Conservation (phyloP, 768 basidiomycete species). For the Hericium alpestre region DNA sequence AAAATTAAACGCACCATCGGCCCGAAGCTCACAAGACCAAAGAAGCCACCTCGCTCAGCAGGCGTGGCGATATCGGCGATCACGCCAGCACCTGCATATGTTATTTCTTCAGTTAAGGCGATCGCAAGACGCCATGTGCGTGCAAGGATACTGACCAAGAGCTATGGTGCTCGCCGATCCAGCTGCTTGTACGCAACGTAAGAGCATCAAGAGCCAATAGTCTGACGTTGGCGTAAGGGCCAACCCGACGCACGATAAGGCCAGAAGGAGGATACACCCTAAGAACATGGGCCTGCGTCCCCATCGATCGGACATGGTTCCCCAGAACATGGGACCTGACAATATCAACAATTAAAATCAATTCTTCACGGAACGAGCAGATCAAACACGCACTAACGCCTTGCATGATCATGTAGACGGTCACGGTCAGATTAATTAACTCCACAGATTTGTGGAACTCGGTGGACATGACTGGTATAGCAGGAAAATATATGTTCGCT, state of each 20-base stretch:
- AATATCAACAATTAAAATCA: neutral
- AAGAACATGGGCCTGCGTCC: constrained; percentile 59
- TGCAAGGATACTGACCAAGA: constrained; percentile 33
- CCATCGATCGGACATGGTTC: constrained; percentile 53
- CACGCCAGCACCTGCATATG: constrained; percentile 51
- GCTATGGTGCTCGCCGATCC: constrained; percentile 76
- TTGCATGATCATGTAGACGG: constrained; percentile 64
- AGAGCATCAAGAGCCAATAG: constrained; percentile 71
- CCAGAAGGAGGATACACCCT: constrained; percentile 51
- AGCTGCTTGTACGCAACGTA: constrained; percentile 72
- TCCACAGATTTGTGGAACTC: constrained; percentile 60
- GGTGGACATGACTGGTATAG: constrained; percentile 54
- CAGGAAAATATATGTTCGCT: constrained; percentile 71
- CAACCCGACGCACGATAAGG: constrained; percentile 54
- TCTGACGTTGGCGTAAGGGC: constrained; percentile 44
- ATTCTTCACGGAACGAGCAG: neutral
- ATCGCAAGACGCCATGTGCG: neutral
- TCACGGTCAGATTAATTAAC: constrained; percentile 72
- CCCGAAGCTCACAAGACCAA: constrained; percentile 55
- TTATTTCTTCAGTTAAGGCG: neutral
- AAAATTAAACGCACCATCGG: constrained; percentile 40
- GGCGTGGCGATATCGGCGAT: constrained; percentile 69
- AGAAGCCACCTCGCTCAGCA: constrained; percentile 64
- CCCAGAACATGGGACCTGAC: constrained; percentile 46
- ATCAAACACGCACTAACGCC: constrained; percentile 36